Conservation (phyloP, 768 basidiomycete species). For the Harrya chromipes region DNA sequence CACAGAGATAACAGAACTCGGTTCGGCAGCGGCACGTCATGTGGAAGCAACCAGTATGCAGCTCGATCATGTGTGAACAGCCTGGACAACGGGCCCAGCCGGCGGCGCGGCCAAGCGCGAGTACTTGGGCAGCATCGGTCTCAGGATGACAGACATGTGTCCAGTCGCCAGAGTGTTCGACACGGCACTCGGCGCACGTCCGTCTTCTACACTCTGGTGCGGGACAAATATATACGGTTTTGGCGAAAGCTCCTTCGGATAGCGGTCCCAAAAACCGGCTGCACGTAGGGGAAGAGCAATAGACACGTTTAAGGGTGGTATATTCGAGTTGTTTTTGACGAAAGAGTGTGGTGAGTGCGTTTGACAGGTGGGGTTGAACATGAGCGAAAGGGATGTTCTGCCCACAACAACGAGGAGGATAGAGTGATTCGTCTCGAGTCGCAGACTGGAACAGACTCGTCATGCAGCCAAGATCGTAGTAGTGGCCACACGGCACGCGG, state of each 20-base stretch:
- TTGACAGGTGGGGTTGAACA: slow-evolving; percentile 25
- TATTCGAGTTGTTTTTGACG: slow-evolving; percentile 30
- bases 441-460: slow-evolving; percentile 35
- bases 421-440: slow-evolving; percentile 37
- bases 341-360: slow-evolving; percentile 17
- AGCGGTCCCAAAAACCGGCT: slow-evolving; percentile 37
- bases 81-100: slow-evolving; percentile 42
- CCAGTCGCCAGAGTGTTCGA: slow-evolving; percentile 20
- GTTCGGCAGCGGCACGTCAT: slow-evolving; percentile 40
- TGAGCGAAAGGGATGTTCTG: slow-evolving; percentile 26
- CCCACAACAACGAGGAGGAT: slow-evolving; percentile 40
- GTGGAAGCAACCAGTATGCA: slow-evolving; percentile 37
- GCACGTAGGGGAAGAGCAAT: slow-evolving; percentile 36
- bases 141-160: slow-evolving; percentile 28
- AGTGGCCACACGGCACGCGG: slow-evolving; percentile 34
- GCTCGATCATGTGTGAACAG: slow-evolving; percentile 38
- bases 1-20: slow-evolving; percentile 46
- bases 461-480: slow-evolving; percentile 35
- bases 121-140: slow-evolving; percentile 22
- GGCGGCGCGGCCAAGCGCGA: slow-evolving; percentile 21
- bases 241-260: slow-evolving; percentile 22
- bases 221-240: slow-evolving; percentile 18
- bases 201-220: slow-evolving; percentile 16
- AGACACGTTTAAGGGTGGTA: slow-evolving; percentile 35
- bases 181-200: slow-evolving; percentile 29